A percentile compares a stretch with the other conserved stretches of the same genome.
phyloP scores from a whole-genome alignment of 1,284 basidiomycete genomes.

The Inonotus obliquus region DNA sequence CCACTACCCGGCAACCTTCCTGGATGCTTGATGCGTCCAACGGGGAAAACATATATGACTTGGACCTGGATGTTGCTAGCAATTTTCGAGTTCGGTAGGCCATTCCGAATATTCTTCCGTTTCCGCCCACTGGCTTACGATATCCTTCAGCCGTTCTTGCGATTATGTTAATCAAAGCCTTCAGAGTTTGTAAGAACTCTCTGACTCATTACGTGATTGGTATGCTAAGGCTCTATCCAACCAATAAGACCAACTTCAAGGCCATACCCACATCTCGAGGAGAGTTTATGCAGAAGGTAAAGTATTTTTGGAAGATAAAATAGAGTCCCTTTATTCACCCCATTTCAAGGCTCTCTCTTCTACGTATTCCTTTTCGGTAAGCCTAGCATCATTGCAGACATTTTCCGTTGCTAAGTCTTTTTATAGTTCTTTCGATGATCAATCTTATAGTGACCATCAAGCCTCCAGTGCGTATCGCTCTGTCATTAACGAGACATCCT shows the following conservation, averaged over 20 bases:
- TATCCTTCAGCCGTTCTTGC: background rate
- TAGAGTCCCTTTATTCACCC: background rate
- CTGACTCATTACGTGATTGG: no score
- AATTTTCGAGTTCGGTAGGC: background rate
- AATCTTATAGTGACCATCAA: background rate
- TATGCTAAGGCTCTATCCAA: background rate
- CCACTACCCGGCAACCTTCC: background rate
- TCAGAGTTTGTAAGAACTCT: background rate
- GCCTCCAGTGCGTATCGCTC: background rate
- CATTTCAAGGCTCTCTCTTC: background rate
- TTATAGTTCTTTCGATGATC: background rate
- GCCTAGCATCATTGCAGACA: background rate
- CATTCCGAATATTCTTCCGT: background rate
- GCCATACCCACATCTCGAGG: background rate
- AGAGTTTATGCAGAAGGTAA: slow-evolving; percentile 2
- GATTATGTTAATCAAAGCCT: background rate
- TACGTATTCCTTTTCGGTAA: slow-evolving; percentile 6
- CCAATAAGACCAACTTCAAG: background rate
- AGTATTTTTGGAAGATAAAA: background rate
- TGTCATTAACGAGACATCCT: background rate
- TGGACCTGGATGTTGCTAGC: background rate
- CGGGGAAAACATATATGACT: background rate
- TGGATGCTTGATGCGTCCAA: background rate
- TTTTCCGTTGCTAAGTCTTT: background rate
- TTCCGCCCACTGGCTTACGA: no score